A percentile compares a stretch with the other conserved stretches of the same genome.
Conservation (phyloP, 73 alveolate species). For the Paramecium caudatum region DNA sequence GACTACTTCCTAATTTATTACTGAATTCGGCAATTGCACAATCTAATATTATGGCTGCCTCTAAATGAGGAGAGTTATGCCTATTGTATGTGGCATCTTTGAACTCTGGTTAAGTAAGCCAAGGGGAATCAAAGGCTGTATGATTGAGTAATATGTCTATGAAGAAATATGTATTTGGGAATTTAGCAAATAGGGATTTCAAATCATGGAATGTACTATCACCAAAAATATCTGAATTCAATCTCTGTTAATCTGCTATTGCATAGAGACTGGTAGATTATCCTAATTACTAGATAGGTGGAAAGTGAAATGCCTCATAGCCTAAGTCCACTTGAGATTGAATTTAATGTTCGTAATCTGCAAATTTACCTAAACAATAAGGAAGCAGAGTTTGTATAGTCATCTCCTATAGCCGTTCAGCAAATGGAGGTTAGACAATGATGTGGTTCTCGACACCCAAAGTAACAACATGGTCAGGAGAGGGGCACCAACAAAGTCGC, state of each 20-base stretch:
- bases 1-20: conserved; percentile 82
- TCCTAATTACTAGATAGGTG: conserved; percentile 90
- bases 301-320: conserved; percentile 87
- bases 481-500: background rate
- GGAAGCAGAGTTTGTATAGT: conserved; percentile 86
- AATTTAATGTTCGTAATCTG: conserved; percentile 79
- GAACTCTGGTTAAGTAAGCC: conserved; percentile 82
- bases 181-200: conserved; percentile 70
- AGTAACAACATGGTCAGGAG: background rate
- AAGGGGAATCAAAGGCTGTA: conserved; percentile 91
- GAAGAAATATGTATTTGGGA: conserved; percentile 74
- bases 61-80: conserved; percentile 90
- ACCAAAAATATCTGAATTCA: conserved; percentile 84
- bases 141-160: conserved; percentile 97
- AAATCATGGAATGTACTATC: conserved; percentile 72
- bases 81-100: conserved; percentile 93
- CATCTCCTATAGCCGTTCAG: background rate
- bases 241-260: conserved; percentile 82
- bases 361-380: conserved; percentile 86
- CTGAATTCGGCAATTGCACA: conserved; percentile 86
- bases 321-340: conserved; percentile 81
- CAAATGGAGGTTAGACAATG: background rate
- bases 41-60: conserved; percentile 92
- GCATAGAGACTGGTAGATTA: conserved; percentile 85
- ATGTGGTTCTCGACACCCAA: conserved; percentile 38